Percentiles rank a stretch among this genome's conserved stretches.
Evolutionary conservation across 345 rosid genomes (phyloP).

Genomic region (Populus simonii): DNA sequence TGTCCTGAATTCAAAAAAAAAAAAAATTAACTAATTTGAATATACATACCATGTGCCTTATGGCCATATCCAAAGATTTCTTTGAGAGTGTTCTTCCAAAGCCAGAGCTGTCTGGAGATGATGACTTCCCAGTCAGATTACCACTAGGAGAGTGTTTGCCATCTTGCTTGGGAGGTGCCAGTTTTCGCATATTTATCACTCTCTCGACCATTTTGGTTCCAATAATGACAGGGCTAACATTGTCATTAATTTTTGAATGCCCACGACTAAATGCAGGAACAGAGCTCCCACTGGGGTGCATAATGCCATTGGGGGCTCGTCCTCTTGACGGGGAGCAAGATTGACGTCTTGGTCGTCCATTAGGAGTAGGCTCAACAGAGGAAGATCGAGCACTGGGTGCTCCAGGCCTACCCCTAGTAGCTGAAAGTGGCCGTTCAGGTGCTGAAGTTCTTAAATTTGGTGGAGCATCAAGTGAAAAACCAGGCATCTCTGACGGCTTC

Average conservation of each 20-base stretch:
- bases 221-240: conserved; percentile 75
- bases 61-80: conserved; percentile 98
- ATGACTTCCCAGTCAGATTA: conserved; percentile 67
- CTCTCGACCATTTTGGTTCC: conserved; percentile 97
- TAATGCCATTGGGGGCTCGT: conserved; percentile 52
- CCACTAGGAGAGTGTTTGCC: conserved; percentile 75
- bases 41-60: conserved; percentile 86
- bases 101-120: conserved; percentile 88
- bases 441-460: conserved; percentile 89
- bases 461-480: conserved; percentile 89
- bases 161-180: conserved; percentile 79
- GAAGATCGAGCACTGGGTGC: conserved; percentile 84
- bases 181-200: conserved; percentile 88
- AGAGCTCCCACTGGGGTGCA: conserved; percentile 78
- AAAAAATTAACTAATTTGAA: not conserved
- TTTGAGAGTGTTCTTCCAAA: conserved; percentile 93
- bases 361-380: conserved; percentile 70
- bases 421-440: conserved; percentile 90
- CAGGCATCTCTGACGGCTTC: conserved; percentile 99
- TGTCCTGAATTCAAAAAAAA: not conserved
- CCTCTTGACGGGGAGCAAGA: conserved; percentile 98
- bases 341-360: conserved; percentile 74
- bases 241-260: conserved; percentile 61
- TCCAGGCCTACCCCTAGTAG: conserved; percentile 92
- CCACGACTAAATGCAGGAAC: conserved; percentile 80